Conservation (phyloP, 164 flowering plant species). For the Magnolia sinica region DNA sequence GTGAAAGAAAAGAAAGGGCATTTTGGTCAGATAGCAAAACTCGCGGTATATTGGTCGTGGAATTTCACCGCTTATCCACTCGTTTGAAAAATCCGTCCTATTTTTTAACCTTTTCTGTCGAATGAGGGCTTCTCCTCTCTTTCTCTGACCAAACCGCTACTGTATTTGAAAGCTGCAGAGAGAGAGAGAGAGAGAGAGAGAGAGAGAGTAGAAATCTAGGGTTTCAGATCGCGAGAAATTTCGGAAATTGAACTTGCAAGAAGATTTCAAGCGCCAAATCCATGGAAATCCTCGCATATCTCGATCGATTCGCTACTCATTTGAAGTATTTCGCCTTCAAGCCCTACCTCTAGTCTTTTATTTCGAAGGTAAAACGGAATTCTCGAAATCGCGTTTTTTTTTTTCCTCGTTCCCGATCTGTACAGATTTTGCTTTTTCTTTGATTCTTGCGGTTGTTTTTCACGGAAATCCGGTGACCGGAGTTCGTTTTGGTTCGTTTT, state of each 20-base stretch:
- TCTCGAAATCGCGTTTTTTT: not conserved
- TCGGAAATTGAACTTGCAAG: not conserved
- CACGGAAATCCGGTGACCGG: not conserved
- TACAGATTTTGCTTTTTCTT: not conserved
- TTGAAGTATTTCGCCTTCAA: slow-evolving; percentile 5
- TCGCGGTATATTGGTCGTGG: not conserved
- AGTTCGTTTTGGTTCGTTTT: not conserved
- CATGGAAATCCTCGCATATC: slow-evolving; percentile 16
- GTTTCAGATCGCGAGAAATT: slow-evolving; percentile 3
- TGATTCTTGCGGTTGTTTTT: not conserved
- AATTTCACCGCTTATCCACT: not conserved
- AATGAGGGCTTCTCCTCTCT: not conserved
- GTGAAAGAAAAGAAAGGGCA: not conserved
- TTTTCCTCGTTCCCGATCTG: not conserved
- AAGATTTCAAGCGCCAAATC: not conserved
- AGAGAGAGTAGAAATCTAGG: slow-evolving; percentile 1
- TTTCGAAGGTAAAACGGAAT: slow-evolving; percentile 1
- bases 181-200: not conserved
- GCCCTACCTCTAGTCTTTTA: not conserved
- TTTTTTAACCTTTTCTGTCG: not conserved
- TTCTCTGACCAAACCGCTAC: slow-evolving; percentile 4
- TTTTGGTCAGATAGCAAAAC: not conserved
- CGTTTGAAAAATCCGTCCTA: slow-evolving; percentile 7
- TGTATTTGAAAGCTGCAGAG: not conserved
- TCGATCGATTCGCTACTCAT: slow-evolving; percentile 1